Conservation (phyloP, 2,329 filamentous ascomycete genomes). For the Colletotrichum neosansevieriae region DNA sequence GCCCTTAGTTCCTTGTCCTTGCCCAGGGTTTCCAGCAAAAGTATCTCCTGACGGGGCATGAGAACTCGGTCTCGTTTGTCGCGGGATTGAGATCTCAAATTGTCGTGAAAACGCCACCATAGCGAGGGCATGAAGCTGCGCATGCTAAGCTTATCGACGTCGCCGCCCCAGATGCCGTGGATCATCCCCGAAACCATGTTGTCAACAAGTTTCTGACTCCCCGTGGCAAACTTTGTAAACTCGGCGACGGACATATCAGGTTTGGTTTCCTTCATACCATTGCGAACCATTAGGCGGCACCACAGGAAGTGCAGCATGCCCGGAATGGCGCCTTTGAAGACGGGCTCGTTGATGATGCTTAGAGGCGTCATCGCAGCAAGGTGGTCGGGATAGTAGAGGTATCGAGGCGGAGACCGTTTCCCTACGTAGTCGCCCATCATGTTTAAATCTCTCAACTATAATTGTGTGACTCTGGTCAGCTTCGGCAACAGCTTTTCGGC, state of each 20-base stretch:
- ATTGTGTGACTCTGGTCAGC: slow-evolving; percentile 1
- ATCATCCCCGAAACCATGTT: slow-evolving; percentile 81
- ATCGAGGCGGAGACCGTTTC: slow-evolving; percentile 62
- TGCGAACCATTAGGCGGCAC: slow-evolving; percentile 45
- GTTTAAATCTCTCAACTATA: slow-evolving; percentile 26
- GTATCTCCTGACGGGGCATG: slow-evolving; percentile 48
- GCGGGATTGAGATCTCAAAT: neutral
- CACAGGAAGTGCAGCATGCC: slow-evolving; percentile 51
- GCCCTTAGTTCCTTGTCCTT: slow-evolving; percentile 40
- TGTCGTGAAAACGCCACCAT: slow-evolving; percentile 54
- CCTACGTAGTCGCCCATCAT: slow-evolving; percentile 23
- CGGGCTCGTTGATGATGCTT: slow-evolving; percentile 44
- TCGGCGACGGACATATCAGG: slow-evolving; percentile 79
- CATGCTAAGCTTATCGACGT: slow-evolving; percentile 83
- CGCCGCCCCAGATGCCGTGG: slow-evolving; percentile 94
- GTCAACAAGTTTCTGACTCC: slow-evolving; percentile 68
- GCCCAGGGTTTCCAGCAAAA: slow-evolving; percentile 46
- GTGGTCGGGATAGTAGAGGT: slow-evolving; percentile 89
- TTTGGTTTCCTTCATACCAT: slow-evolving; percentile 36
- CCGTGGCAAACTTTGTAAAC: slow-evolving; percentile 69
- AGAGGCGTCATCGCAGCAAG: slow-evolving; percentile 43
- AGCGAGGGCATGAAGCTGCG: slow-evolving; percentile 66
- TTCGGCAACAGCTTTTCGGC: neutral
- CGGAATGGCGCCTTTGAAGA: slow-evolving; percentile 49
- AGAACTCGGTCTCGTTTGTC: slow-evolving; percentile 38